Evolutionary conservation across 805 yeast species (phyloP), one percentile per base, ranked within the genome.

Genomic region (Yarrowia phangngaensis): DNA sequence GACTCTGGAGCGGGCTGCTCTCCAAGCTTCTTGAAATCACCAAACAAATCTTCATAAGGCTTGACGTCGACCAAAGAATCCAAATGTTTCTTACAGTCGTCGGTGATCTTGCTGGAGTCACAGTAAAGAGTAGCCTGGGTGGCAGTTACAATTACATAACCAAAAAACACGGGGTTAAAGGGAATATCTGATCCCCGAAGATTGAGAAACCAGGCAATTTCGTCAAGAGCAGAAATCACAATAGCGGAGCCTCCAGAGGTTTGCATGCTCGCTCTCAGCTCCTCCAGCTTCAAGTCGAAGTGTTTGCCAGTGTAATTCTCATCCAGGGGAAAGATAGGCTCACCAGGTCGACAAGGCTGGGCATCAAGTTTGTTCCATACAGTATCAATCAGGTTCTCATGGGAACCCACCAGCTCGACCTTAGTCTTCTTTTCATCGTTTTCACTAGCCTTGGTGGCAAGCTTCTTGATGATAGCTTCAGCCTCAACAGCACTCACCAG

Each of bases 141-240:
- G 9, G 60, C 67, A 13, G 74, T 66, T 22, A 81, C 69, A 8
- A 81, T 63, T 1, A 77, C 69, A 57, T 80, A 84, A 7, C 89
- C 71, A 65, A 79, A 87, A 62, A 90, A 92, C 2, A 88, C 90
- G 0, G 97, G 97, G 59, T 82, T 82, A 61, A 74, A 90, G 4
- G 80, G 81, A 52, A 90, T 81, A 62, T 90, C 97, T 16, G 73
- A 75, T 4, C 89, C 85, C 55, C 98, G 77, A 50, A 90, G 67
- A 60, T 90, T 90, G 60, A 88, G 74, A 32, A 88, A 66, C 96
- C 96, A 89, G 6, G 95, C 92, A 54, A 88, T 78, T 56, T 89
- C 95, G 67, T 90, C 97, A 46, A 89, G 66, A 1, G 88, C 79
- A n/a, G 79, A 71, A 3, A 85, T 70, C 11, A 88, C 68, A 35